Evolutionary conservation across 805 yeast genomes (phyloP), one percentile per base, ranked within the genome.

Genomic region (Yamadazyma insecticola): DNA sequence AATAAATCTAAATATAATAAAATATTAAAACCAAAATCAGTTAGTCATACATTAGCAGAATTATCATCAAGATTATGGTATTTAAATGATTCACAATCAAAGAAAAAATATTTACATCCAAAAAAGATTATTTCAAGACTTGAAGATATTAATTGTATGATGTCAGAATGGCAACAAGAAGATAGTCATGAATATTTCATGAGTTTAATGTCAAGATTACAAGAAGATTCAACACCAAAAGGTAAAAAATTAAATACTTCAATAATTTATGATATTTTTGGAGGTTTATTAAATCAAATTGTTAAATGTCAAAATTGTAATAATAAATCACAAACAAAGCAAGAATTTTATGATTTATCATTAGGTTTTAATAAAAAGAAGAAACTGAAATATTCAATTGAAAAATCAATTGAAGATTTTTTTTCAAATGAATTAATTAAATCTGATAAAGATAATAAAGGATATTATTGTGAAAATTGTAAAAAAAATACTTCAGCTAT

Each of bases 151-250:
- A 88, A 88, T 57, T 86, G 95, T 53, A 85, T 86, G 95, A 87
- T 89, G 95, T 78, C 88, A 26, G 92, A 81, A 54, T 89, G 96
- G 96, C 89, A 87, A 57, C 98, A 92, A 56, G 97, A 92, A 57
- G 98, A 92, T 58, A 83, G 96, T 1, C 98, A 92, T 58, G 98
- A 92, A 59, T 92, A 89, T 60, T 86, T 82, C 55, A 89, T 89
- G 97, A 85, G 95, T 9, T 64, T 89, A 39, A 72, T 89, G 70
- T 76, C 90, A 6, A 63, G 96, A 31, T 60, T 89, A 31, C 97
- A 89, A 58, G 97, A 89, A 51, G 97, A 89, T 52, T 73, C 86
- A 9, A 87, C 92, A 1, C 97, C 97, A 22, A 81, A 75, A 50
- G 96, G 96, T n/a, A 71, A 65, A 28, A 89, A 89, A 51, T 64